Conservation (phyloP, 108 stramenopile genomes). For the Skeletonema costatum region DNA sequence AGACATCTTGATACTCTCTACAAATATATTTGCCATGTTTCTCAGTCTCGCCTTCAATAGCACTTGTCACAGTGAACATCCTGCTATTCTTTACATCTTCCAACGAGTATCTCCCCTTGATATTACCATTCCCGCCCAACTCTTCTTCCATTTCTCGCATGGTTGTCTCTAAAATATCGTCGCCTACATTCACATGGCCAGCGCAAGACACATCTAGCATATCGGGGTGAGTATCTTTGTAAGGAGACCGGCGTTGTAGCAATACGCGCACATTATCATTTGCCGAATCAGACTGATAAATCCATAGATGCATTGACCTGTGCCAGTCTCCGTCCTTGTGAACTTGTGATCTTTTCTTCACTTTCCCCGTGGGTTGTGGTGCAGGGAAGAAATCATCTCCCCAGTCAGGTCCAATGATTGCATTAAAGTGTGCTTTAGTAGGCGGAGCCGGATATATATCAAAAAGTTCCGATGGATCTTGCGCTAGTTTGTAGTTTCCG, state of each 20-base stretch:
- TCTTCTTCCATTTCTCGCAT: constrained; percentile 49
- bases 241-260: constrained; percentile 42
- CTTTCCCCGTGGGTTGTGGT: constrained; percentile 34
- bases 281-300: constrained; percentile 15
- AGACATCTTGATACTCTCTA: constrained; percentile 50
- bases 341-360: constrained; percentile 31
- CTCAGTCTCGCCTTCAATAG: constrained; percentile 42
- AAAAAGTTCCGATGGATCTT: constrained; percentile 37
- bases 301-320: constrained; percentile 44
- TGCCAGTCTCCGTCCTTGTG: constrained; percentile 51
- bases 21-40: constrained; percentile 38
- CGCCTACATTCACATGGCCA: constrained; percentile 48
- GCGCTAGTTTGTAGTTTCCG: constrained; percentile 34
- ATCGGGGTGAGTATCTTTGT: constrained; percentile 51
- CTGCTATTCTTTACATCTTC: constrained; percentile 21
- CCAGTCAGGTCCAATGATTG: constrained; percentile 31
- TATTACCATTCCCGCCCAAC: constrained; percentile 27
- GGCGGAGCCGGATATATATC: constrained; percentile 45
- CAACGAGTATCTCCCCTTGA: constrained; percentile 5
- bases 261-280: constrained; percentile 19
- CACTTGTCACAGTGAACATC: constrained; percentile 41
- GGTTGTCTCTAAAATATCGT: constrained; percentile 23
- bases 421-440: constrained; percentile 15
- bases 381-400: constrained; percentile 34
- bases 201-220: constrained; percentile 50